phyloP scores from a whole-genome alignment of 2,329 filamentous ascomycete genomes.

The Plectosphaerella sp. region DNA sequence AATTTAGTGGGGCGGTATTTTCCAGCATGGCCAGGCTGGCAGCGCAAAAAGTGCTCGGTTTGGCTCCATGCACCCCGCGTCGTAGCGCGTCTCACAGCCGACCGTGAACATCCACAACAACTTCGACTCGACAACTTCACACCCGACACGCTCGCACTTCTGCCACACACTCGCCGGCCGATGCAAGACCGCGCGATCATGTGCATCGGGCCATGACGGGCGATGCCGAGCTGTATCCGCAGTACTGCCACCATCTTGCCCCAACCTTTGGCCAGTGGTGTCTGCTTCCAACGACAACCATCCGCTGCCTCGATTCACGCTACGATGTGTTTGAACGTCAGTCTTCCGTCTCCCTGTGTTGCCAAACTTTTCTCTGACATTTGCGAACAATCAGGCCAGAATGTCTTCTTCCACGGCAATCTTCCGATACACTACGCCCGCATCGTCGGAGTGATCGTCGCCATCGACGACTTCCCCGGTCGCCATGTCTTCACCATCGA shows the following conservation, averaged over 20 bases:
- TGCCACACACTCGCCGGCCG: background rate
- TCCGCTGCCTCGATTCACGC: conserved; percentile 42
- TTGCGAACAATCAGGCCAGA: conserved; percentile 30
- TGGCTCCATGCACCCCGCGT: background rate
- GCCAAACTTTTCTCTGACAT: background rate
- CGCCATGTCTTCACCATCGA: conserved; percentile 55
- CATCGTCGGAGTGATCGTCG: conserved; percentile 66
- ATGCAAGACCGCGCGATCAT: background rate
- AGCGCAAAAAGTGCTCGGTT: too few species aligned
- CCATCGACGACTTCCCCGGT: conserved; percentile 45
- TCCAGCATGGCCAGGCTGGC: too few species aligned
- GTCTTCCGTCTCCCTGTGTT: background rate
- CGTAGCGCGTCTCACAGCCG: background rate
- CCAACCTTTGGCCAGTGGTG: conserved; percentile 59
- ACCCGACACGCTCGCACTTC: background rate
- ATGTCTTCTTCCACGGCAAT: conserved; percentile 64
- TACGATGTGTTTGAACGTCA: conserved; percentile 48
- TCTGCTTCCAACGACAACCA: conserved; percentile 46
- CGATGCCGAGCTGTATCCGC: conserved; percentile 45
- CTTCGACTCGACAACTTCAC: background rate
- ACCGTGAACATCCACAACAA: background rate
- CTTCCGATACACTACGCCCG: conserved; percentile 75
- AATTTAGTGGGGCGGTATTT: too few species aligned
- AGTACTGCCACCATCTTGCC: conserved; percentile 60
- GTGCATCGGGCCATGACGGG: conserved; percentile 47